Evolutionary conservation across 1,284 basidiomycete genomes (phyloP), one percentile per base, ranked within the genome.

Genomic region (Athelia psychrophila): DNA sequence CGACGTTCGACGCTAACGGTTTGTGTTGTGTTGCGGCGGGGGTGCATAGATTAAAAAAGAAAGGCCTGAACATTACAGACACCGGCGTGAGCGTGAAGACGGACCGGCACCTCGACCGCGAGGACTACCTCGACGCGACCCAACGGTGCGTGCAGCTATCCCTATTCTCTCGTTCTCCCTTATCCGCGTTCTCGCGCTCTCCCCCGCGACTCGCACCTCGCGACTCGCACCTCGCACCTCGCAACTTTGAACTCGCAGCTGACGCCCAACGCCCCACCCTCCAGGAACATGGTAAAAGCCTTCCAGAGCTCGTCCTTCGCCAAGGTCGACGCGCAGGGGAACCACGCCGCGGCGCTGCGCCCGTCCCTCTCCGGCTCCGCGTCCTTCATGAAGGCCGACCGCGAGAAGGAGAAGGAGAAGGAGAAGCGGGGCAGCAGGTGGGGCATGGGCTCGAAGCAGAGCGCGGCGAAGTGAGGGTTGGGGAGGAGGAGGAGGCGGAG

Each of bases 101-200:
- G 0, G 64, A 73, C 23, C 77, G 74, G 54, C 74, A 76, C 8
- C 75, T 84, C 55, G 78, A 81, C 52, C 70, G 81, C 35, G 80
- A 84, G 47, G 75, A 79, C 45, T 88, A 89, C 55, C 70, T 88
- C 10, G 85, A 88, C 60, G 83, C 84, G 4, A 87, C 86, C 9
- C 86, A 88, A 62, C 72, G 86, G 85, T 86, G 54, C 56, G 76
- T 69, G 5, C 35, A 16, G 13, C n/a, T 9, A 8, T 27, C 33
- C 27, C 47, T 23, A 23, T 50, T 5, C 24, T 18, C 19, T 32
- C 44, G 23, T 46, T 23, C 13, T n/a, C 20, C 9, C 23, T 52
- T 18, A 12, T 22, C 12, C 4, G 24, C 44, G 19, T n/a, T n/a
- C 18, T 35, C 18, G 33, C 12, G 33, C 33, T 12, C 12, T 35